Base-by-base conservation (phyloP, 2,329 filamentous ascomycete genomes). In the Colletotrichum horii region DNA sequence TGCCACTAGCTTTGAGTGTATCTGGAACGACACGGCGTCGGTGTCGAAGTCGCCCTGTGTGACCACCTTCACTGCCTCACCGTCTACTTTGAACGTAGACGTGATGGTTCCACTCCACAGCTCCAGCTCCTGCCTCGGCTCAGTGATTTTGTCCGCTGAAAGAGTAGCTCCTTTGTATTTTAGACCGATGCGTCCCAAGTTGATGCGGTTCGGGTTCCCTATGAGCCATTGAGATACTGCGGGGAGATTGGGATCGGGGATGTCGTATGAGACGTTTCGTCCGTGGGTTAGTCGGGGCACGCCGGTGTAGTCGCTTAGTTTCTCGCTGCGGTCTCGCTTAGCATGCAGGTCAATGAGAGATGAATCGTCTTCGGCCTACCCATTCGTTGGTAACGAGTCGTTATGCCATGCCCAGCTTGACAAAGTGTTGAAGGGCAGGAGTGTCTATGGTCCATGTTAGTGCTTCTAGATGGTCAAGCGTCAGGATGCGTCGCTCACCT, bases 341-440 rank as follows among this genome's bases (percentile, higher is more conserved):
- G 30, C 36, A 28, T 1, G 2, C 22, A 38, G 1, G 1, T 22
- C 1, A 0, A 16, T 6, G 58, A 1, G 19, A 28, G 55, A 28
- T 19, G 55, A 0, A 0, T 12, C 6, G 1, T 60, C 1, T 4
- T 32, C 7, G 26, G 1, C 16, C 56, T 15, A 75, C 72, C 68
- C 72, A 8, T 75, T 75, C 4, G 80, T 85, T 16, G 84, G 87
- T 22, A 87, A 78, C 30, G 85, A 86, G 70, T 87, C 87, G 52
- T 88, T 88, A 80, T 89, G 87, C 87, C 87, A 89, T 5, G 86
- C 87, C 87, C 86, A 89, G 2, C 84, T 85, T 1, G 87, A 88
- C 80, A 88, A 81, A 4, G 83, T 87, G 26, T 83, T 86, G 75
- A 86, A 89, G 1, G 86, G 86, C 22, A 83, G 81, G 73, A 88